Evolutionary conservation across 192 early-diverging fungal genomes (phyloP), one percentile per base, ranked within the genome.

Genomic region (Linnemannia schmuckeri): DNA sequence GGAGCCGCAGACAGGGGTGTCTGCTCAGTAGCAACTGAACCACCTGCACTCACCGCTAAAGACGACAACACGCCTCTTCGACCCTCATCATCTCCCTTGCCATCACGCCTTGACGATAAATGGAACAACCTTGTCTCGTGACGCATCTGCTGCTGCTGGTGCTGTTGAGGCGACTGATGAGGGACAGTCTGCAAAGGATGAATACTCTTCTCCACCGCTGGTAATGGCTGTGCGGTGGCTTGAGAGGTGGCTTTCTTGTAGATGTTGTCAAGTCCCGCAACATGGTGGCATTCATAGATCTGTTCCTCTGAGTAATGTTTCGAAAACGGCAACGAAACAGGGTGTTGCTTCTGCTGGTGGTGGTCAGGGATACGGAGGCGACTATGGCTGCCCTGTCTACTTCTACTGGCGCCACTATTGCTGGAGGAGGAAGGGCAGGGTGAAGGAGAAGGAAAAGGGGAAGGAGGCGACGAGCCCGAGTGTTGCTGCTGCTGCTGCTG

Each of bases 201-300:
- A 22, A 18, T 18, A 1, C 35, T n/a, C 38, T 42, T 42, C 70
- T 71, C 70, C 0, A 7, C 46, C 1, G 72, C 4, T 47, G 42
- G 24, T 27, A 13, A 22, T 74, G n/a, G 54, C 1, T 76, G 49
- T 37, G 37, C 3, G 37, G 37, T 37, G 38, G 20, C 6, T 57
- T 15, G 27, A 38, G 49, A n/a, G 41, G 17, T 52, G 6, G 30
- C 27, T 3, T 54, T 74, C n/a, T 33, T 47, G 18, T 74, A 35
- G 17, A 46, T 54, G 6, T 74, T 74, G 47, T 33, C 72, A 3
- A 74, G 13, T 52, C 27, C 47, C 17, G 72, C 72, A 46, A 33
- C 44, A 33, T 74, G 72, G 33, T 74, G 52, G 74, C 54, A 54
- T 35, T 75, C 74, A 55, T 75, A 75, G 20, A 75, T 75, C 44